Evolutionary conservation across 495 filamentous ascomycete species (phyloP).

Genomic region (Viridothelium virens): DNA sequence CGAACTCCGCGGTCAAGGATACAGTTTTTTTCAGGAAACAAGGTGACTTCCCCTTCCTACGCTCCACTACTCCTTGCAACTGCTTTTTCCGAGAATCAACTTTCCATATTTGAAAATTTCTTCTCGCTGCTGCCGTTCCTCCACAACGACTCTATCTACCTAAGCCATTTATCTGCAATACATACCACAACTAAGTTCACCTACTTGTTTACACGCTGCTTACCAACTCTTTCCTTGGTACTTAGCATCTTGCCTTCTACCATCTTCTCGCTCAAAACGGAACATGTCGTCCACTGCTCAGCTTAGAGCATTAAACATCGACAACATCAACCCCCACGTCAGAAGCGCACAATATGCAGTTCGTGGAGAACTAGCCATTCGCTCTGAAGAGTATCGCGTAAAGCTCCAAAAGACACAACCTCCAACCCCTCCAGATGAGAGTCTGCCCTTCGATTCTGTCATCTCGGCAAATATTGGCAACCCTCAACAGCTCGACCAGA

Average conservation of each 20-base stretch:
- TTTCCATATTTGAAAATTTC: background rate
- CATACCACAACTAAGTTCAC: background rate
- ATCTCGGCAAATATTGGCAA: conserved; percentile 98
- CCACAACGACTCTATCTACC: background rate
- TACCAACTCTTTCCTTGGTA: background rate
- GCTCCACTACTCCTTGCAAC: background rate
- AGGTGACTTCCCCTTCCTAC: background rate
- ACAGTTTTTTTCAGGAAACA: background rate
- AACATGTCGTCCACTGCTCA: conserved; percentile 51
- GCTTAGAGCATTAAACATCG: conserved; percentile 58
- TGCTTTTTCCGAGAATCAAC: background rate
- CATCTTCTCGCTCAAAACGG: conserved; percentile 17
- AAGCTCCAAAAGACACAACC: conserved; percentile 46
- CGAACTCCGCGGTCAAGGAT: background rate
- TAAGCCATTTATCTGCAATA: background rate
- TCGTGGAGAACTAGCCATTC: conserved; percentile 85
- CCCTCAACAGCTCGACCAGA: conserved; percentile 96
- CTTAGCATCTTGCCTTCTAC: conserved; percentile 15
- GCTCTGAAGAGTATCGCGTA: conserved; percentile 80
- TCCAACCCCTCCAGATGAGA: conserved; percentile 37
- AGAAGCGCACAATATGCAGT: conserved; percentile 88
- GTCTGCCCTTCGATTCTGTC: conserved; percentile 77
- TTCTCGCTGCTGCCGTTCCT: background rate
- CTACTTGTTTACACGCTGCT: background rate
- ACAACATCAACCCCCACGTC: conserved; percentile 89